Base-by-base conservation (phyloP, 1,139 yeast genomes). In the Candida buenavistaensis region DNA sequence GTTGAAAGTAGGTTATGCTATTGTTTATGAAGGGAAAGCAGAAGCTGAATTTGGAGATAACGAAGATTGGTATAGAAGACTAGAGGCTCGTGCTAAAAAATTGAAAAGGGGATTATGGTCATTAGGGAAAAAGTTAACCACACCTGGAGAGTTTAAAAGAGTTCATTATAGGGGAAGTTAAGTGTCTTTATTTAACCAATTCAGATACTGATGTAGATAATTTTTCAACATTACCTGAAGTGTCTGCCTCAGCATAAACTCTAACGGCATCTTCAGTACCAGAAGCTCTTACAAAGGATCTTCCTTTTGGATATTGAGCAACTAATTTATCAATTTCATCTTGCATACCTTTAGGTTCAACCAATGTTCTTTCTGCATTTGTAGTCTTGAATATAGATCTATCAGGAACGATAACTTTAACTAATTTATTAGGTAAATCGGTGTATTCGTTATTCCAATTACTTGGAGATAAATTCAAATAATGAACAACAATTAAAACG, bases 261-360 rank as follows among this genome's bases (percentile, higher is more conserved):
- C 98, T 77, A 2, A 92, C 97, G 0, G 96, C 97, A 59, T 94
- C 95, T 58, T 92, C 99, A 2, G 99, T 92, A 12, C 98, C 99
- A 43, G 96, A 85, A 7, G 99, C 97, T 48, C 99, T 78, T 3
- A 92, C 97, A 61, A 92, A 92, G 3, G 95, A 82, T 54, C 98
- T 75, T 2, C 94, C 97, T 20, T 66, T 58, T 1, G 68, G 55
- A 50, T 70, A 82, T 50, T 76, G 64, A 14, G 64, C 54, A 10
- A 90, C 92, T 34, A 76, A 55, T 2, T 52, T 69, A 55, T 92
- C 95, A 37, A 92, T 88, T 47, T 77, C 61, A 1, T 50, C 68
- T 62, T 92, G 98, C 43, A 94, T 59, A 1, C 94, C 96, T 2
- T 48, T 63, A 3, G 99, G 99, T 37, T 78, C 75, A 10, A 78